Base-by-base conservation (phyloP, 306 rosid species). In the Corylus americana region DNA sequence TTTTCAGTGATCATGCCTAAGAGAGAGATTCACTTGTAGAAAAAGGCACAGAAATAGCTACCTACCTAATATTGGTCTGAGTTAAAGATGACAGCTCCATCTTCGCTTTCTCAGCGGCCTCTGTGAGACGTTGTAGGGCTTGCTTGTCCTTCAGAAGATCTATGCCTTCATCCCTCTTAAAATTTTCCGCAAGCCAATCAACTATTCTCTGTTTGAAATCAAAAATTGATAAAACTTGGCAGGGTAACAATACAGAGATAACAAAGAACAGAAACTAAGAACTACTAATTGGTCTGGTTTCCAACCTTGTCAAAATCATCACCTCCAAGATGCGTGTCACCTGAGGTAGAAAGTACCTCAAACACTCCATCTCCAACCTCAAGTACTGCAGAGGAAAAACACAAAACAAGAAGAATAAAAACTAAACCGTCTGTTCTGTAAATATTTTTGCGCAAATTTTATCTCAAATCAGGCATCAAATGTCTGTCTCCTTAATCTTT, bases 341-440 rank as follows among this genome's bases (percentile, higher is more conserved):
- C 98, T 42, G 98, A 91, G 9, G 98, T 93, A 68, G 98, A 95
- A 44, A 95, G 88, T 82, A 95, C 98, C 81, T 95, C 98, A 80
- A 95, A 95, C 25, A 95, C 98, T 62, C 98, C 98, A 81, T 95
- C 98, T 70, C 98, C 98, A 25, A 95, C 98, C 88, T 95, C 98
- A 45, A 95, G 88, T 37, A 95, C 98, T 92, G 76, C n/a, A 64
- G 5, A 39, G 11, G 45, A 35, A 39, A 17, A 8, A 7, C 50
- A 66, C 8, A 58, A 58, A 4, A 58, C 31, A 58, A 25, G 27
- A 20, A 1, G 11, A 58, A 6, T 27, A 80, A 17, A 7, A n/a
- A 74, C 13, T 48, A 1, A 6, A 42, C 6, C 6, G 45, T 42
- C 45, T 6, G 7, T 42, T 42, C 8, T 6, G 45, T 42, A 7